Evolutionary conservation across 176 grass and related monocot species (phyloP), one percentile per base, ranked within the genome.

Genomic region (Melocanna baccifera): DNA sequence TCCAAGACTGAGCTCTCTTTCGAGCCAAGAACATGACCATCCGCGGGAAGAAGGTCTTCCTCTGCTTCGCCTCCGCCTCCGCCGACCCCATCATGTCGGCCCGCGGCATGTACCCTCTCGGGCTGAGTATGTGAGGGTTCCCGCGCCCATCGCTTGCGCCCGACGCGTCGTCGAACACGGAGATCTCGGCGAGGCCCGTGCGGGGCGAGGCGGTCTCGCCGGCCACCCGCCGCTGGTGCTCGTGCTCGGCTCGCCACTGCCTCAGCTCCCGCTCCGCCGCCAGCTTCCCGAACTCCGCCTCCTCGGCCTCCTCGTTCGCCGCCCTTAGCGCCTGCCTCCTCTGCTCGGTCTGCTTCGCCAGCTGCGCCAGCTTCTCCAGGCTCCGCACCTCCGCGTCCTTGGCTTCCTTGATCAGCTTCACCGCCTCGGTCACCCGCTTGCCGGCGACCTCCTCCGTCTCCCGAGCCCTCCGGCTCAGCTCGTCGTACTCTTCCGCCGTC

Each of bases 11-110:
- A 13, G 89, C 88, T 78, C 86, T 92, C 81, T 84, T 94, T 89
- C 84, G 77, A 56, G 88, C 90, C 81, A 94, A 61, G 77, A 92
- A 94, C 86, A 91, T 91, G 62, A 89, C 78, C 62, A 97, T 79
- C 34, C 92, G 81, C 10, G 92, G 90, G 48, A 94, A 91, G 67
- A 97, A 91, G 0, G 84, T 75, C 52, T 88, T 87, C 88, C 75
- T 94, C 67, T 64, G 77, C 36, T 64, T 47, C 12, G 30, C 56
- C 5, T 32, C 79, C 6, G 32, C 78, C 28, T 76, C 87, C 15
- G 9, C 8, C 56, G 67, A 10, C 6, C 50, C 75, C 15, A 15
- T 16, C 43, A 50, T 39, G 9, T 88, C 87, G 16, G 13, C 3
- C 81, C 88, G 55, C 8, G 82, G 62, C 85, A 90, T 67, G 83